Evolutionary conservation across 2,329 filamentous ascomycete genomes (phyloP), one percentile per base, ranked within the genome.

Genomic region (Orbilia blumenaviensis): DNA sequence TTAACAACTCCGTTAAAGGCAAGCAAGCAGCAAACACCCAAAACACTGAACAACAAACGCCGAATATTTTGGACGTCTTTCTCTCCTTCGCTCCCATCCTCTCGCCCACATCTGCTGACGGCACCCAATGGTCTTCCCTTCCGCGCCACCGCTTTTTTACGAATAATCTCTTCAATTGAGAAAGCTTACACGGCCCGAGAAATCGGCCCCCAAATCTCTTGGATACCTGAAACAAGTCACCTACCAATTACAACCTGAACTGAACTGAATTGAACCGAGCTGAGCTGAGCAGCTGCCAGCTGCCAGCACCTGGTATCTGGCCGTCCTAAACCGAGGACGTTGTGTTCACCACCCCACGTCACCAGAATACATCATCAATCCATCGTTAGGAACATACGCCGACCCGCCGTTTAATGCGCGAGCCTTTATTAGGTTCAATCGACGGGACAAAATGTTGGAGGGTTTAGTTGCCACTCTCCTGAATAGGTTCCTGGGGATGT

Each of bases 401-500:
- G 9, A 44, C 29, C 23, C 32, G 8, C 18, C 2, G 25, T 25
- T 38, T 56, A 18, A 38, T 56, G 52, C 10, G 10, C 52, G 32
- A 23, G 46, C 21, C 48, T 21, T 34, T 32, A 23, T 23, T 21
- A 12, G 25, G 67, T 18, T 36, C 18, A 2, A 16, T 21, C 25
- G 80, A 81, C 83, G 83, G 83, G 85, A 87, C n/a, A 87, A 83
- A 81, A 99, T 99, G 95, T 89, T 99, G 85, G 95, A 99, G 88
- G 92, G 94, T 80, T 88, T 99, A 80, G 95, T 80, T 78, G 93
- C 95, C 81, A 96, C 94, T 84, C 87, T 99, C 86, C 90, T 99
- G 81, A 99, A 99, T 86, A 92, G 96, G 86, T 98, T 99, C 85
- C 86, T 99, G 89, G 96, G 95, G 87, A 97, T 98, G 91, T 99